Evolutionary conservation across 257 asterid genomes (phyloP).

Genomic region (Coffea canephora): DNA sequence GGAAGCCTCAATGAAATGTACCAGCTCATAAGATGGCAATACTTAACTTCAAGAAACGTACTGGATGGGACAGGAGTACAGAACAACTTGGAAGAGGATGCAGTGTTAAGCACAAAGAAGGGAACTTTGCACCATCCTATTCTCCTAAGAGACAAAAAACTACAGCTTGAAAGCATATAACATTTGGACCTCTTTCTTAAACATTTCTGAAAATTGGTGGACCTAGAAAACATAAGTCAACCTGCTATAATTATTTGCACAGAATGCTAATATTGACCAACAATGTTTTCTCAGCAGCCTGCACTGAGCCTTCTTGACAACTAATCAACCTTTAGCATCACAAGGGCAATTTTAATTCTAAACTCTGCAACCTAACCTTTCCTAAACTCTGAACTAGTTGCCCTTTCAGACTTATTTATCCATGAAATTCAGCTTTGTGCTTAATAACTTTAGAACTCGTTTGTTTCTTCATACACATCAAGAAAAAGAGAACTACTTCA

Average conservation of each 20-base stretch:
- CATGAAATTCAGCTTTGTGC: neutral
- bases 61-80: too few relatives aligned
- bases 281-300: neutral
- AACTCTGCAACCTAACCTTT: neutral
- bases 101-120: too few relatives aligned
- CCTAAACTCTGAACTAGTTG: neutral
- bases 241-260: too few relatives aligned
- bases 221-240: too few relatives aligned
- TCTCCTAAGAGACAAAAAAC: too few relatives aligned
- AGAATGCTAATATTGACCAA: too few relatives aligned
- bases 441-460: neutral
- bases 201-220: too few relatives aligned
- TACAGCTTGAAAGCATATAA: too few relatives aligned
- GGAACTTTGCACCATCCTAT: too few relatives aligned
- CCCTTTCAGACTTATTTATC: neutral
- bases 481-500: neutral
- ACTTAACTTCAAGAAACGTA: neutral
- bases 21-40: neutral
- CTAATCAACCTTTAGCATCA: neutral
- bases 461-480: neutral
- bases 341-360: neutral
- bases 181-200: too few relatives aligned
- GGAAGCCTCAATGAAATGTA: neutral
- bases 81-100: too few relatives aligned
- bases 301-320: neutral